phyloP scores from a whole-genome alignment of 2,329 filamentous ascomycete species.

The Pestalotiopsis sp. region DNA sequence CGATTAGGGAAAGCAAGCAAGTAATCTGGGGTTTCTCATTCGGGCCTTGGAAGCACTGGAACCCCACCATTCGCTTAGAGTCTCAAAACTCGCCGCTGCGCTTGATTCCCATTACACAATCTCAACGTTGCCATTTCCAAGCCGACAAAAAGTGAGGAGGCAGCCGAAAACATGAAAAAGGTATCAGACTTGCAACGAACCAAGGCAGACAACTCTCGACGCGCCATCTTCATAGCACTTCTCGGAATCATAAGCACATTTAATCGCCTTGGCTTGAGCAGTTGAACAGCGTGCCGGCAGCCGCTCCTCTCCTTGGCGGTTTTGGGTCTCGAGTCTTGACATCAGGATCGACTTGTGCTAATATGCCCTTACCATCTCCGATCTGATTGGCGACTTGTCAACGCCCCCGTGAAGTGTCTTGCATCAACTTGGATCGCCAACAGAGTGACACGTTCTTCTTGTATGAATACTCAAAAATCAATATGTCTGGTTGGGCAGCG shows the following conservation, averaged over 20 bases:
- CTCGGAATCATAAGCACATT: not conserved
- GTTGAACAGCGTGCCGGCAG: not conserved
- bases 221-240: not conserved
- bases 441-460: too few species aligned
- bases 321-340: not conserved
- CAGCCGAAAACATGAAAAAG: not conserved
- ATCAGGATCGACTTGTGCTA: not conserved
- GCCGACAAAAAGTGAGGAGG: not conserved
- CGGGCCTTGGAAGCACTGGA: not conserved
- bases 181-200: not conserved
- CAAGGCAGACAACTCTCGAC: not conserved
- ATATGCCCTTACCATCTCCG: not conserved
- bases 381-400: not conserved
- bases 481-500: too few species aligned
- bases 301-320: not conserved
- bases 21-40: not conserved
- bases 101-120: not conserved
- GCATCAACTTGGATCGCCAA: not conserved
- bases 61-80: not conserved
- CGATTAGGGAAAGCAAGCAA: not conserved
- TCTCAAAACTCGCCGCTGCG: not conserved
- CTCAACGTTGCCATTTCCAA: not conserved
- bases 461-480: too few species aligned
- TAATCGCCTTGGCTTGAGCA: not conserved
- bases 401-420: not conserved